A percentile compares a stretch with the other conserved stretches of the same genome.
Conservation (phyloP, 2,329 filamentous ascomycete genomes). For the Cladobotryum protrusum region DNA sequence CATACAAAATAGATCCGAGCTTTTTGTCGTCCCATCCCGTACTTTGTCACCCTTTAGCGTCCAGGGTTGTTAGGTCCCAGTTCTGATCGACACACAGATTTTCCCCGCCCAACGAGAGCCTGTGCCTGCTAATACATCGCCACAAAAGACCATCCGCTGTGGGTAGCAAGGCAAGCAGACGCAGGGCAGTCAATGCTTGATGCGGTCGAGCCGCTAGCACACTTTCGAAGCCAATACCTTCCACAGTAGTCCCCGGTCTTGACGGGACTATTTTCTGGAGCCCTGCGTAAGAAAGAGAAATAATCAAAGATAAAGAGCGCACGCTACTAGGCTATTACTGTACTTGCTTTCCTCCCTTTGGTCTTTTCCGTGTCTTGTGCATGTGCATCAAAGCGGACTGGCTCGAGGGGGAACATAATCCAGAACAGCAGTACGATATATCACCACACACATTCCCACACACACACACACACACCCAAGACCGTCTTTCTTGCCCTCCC, state of each 20-base stretch:
- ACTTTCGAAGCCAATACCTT: too few relatives aligned
- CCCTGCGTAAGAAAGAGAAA: neutral
- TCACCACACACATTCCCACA: too few relatives aligned
- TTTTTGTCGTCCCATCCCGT: neutral
- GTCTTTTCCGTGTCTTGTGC: neutral
- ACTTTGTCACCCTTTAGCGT: neutral
- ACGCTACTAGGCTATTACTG: neutral
- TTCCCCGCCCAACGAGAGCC: conserved; percentile 5
- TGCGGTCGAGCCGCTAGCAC: too few relatives aligned
- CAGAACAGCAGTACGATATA: too few relatives aligned
- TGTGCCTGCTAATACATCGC: neutral
- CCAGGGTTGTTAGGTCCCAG: conserved; percentile 4
- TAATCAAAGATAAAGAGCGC: neutral
- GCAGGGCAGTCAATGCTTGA: neutral
- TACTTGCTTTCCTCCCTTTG: neutral
- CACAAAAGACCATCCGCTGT: too few relatives aligned
- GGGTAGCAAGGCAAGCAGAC: too few relatives aligned
- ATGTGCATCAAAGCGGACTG: neutral
- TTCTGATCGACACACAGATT: conserved; percentile 11
- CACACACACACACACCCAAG: too few relatives aligned
- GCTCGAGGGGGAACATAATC: too few relatives aligned
- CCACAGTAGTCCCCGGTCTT: neutral
- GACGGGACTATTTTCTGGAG: neutral
- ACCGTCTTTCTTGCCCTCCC: too few relatives aligned
- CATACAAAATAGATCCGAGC: too few relatives aligned